These are phyloP conservation scores for Coccomyxa subellipsoidea DNA, from an alignment of 163 green algal species.

Conservation along the genomic window DNA sequence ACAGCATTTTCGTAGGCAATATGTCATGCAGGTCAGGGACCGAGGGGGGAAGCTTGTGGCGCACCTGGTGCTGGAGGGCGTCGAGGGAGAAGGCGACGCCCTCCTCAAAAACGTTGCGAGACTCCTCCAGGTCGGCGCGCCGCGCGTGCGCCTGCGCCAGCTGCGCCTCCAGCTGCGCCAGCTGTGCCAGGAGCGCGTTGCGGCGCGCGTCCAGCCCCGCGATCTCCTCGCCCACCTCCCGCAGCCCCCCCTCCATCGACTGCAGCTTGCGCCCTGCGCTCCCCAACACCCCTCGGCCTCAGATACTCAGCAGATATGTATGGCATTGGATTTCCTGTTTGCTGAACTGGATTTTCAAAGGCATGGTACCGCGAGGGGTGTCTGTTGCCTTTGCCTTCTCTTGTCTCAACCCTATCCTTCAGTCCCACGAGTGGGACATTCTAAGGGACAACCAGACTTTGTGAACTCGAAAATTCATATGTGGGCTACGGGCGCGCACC, in stretches of 20 bases:
- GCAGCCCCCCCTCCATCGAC: constrained; percentile 21
- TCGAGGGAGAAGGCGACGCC: constrained; percentile 32
- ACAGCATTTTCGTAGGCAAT: too few relatives aligned
- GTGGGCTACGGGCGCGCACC: neutral
- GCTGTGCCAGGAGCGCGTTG: constrained; percentile 26
- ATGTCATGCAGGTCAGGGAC: neutral
- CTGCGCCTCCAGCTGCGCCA: constrained; percentile 12
- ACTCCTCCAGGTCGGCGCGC: constrained; percentile 33
- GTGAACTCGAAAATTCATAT: neutral
- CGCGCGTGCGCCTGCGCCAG: constrained; percentile 18
- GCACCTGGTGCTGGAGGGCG: constrained; percentile 32
- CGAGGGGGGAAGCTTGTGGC: neutral
- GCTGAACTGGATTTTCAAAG: too few relatives aligned
- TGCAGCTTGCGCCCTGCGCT: constrained; percentile 28
- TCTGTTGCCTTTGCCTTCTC: too few relatives aligned
- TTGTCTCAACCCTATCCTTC: too few relatives aligned
- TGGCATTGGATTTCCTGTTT: too few relatives aligned
- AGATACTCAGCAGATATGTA: too few relatives aligned
- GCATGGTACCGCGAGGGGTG: too few relatives aligned
- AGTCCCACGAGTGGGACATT: too few relatives aligned
- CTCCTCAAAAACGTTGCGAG: constrained; percentile 31
- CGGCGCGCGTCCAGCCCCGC: constrained; percentile 15
- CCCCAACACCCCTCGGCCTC: neutral
- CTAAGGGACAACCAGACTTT: too few relatives aligned
- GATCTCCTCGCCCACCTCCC: constrained; percentile 17